Evolutionary conservation across 176 grass and related monocot genomes (phyloP).

Genomic region (Carex pumila): DNA sequence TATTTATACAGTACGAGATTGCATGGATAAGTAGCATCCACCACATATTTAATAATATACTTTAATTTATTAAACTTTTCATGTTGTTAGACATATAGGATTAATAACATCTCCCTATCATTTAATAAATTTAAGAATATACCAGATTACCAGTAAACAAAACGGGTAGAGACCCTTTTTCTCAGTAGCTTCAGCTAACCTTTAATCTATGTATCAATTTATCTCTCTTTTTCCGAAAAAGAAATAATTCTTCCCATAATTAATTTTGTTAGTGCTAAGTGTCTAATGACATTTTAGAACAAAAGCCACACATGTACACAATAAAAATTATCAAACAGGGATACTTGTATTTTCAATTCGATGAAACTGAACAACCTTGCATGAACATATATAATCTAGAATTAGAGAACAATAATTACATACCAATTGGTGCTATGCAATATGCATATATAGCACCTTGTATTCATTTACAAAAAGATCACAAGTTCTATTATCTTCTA

Average conservation of each 20-base stretch:
- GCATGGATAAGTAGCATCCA: too few species aligned
- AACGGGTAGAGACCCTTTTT: too few species aligned
- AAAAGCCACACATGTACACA: neutral
- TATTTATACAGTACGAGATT: too few species aligned
- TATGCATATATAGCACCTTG: neutral
- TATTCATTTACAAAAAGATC: neutral
- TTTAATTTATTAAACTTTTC: too few species aligned
- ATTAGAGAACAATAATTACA: neutral
- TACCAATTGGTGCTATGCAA: neutral
- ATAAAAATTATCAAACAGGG: neutral
- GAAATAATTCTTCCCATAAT: neutral
- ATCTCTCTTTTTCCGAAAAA: too few species aligned
- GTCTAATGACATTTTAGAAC: neutral
- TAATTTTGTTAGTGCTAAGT: neutral
- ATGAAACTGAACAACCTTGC: neutral
- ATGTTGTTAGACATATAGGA: too few species aligned
- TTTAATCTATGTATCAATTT: too few species aligned
- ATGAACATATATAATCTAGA: neutral
- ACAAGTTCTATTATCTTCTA: neutral
- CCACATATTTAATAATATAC: too few species aligned
- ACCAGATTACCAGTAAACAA: too few species aligned
- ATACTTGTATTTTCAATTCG: neutral
- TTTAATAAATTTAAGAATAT: too few species aligned
- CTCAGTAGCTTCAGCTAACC: too few species aligned
- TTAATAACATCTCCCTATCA: too few species aligned